Conservation (phyloP, 1,284 basidiomycete genomes). For the Rhodotorula sp. region DNA sequence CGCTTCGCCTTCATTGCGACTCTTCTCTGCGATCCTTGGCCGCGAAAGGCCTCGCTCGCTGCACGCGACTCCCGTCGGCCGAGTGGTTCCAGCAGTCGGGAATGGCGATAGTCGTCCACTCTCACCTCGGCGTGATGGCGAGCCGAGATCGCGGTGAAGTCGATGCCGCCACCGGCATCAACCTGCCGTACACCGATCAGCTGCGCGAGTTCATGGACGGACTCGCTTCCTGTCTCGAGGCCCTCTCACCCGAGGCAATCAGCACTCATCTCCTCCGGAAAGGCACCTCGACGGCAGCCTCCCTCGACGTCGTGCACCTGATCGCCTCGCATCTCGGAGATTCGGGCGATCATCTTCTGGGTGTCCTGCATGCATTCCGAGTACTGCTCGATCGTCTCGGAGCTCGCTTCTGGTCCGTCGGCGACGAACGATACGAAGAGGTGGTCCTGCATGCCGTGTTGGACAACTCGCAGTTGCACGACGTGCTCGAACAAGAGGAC, state of each 20-base stretch:
- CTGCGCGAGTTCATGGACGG: conserved; percentile 32
- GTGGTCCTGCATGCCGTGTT: conserved; percentile 38
- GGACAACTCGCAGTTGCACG: conserved; percentile 32
- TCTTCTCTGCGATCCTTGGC: conserved; percentile 63
- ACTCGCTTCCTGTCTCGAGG: conserved; percentile 18
- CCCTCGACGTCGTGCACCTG: conserved; percentile 38
- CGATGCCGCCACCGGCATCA: conserved; percentile 19
- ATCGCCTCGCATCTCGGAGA: conserved; percentile 42
- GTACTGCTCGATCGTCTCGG: conserved; percentile 29
- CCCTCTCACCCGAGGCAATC: conserved; percentile 29
- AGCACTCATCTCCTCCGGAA: conserved; percentile 20
- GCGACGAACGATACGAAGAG: conserved; percentile 37
- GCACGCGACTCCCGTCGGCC: not conserved
- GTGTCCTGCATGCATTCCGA: conserved; percentile 36
- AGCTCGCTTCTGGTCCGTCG: conserved; percentile 28
- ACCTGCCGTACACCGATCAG: conserved; percentile 23
- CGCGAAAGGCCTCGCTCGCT: conserved; percentile 47
- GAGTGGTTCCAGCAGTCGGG: conserved; percentile 11
- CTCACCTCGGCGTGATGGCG: conserved; percentile 36
- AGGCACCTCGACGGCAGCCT: not conserved
- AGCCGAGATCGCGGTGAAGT: conserved; percentile 31
- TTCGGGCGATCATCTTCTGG: conserved; percentile 32
- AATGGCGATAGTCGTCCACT: conserved; percentile 22
- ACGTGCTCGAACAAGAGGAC: not conserved
- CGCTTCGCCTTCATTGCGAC: conserved; percentile 60